Conservation (phyloP, 1,284 basidiomycete species). For the Puccinia coronata region DNA sequence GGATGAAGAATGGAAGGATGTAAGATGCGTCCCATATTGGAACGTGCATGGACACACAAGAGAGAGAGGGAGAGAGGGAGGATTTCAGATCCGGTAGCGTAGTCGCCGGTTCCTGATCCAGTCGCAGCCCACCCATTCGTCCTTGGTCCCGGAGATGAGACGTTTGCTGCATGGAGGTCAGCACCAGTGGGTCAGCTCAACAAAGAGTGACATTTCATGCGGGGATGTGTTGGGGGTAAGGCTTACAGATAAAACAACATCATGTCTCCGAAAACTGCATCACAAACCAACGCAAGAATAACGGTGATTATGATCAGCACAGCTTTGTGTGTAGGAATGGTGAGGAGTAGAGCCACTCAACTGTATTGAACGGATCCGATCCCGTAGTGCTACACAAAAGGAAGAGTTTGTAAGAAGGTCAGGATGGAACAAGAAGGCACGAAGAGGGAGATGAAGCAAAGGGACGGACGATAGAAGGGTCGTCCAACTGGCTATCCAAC, state of each 20-base stretch:
- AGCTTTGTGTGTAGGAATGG: background rate
- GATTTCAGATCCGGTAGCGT: background rate
- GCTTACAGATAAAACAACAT: constrained; percentile 47
- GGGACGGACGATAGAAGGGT: constrained; percentile 37
- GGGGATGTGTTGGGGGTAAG: too few species aligned
- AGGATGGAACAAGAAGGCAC: background rate
- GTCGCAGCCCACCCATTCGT: constrained; percentile 46
- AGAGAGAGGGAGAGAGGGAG: too few species aligned
- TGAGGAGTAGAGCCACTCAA: background rate
- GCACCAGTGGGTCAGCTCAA: too few species aligned
- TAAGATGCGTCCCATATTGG: too few species aligned
- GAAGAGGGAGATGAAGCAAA: background rate
- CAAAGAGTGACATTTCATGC: too few species aligned
- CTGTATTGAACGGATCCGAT: constrained; percentile 44
- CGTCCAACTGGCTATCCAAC: constrained; percentile 37
- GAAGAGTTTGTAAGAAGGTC: background rate
- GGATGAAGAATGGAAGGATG: too few species aligned
- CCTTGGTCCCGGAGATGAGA: constrained; percentile 21
- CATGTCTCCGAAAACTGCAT: constrained; percentile 47
- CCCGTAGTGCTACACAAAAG: constrained; percentile 19
- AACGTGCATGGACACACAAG: too few species aligned
- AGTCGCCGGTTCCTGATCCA: constrained; percentile 18
- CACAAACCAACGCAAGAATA: background rate
- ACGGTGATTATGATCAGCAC: too few species aligned
- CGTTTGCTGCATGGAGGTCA: too few species aligned